Conservation (phyloP, 129 eudicot genomes). For the Ambrosia artemisiifolia region DNA sequence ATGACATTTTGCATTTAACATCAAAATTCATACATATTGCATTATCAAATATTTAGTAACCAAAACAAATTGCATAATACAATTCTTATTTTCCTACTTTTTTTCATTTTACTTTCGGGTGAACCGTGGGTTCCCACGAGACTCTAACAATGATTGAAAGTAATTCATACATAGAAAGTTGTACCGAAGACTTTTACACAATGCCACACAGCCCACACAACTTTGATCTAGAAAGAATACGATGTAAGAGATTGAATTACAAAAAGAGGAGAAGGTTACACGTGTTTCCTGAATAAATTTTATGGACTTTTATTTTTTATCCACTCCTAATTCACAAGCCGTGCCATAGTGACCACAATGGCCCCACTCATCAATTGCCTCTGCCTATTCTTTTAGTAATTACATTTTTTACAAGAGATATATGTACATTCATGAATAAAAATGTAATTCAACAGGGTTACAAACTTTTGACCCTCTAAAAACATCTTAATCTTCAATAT, state of each 20-base stretch:
- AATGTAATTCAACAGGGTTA: conserved; percentile 23
- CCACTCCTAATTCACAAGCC: conserved; percentile 18
- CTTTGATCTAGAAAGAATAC: conserved; percentile 14
- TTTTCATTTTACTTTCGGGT: too few relatives aligned
- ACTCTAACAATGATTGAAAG: too few relatives aligned
- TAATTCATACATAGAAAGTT: too few relatives aligned
- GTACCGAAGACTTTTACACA: neutral
- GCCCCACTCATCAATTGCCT: conserved; percentile 15
- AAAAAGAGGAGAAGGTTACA: neutral
- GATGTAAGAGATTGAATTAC: conserved; percentile 10
- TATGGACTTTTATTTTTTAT: conserved; percentile 10
- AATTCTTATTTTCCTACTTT: too few relatives aligned
- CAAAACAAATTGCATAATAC: too few relatives aligned
- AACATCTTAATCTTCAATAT: neutral
- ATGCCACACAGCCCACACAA: conserved; percentile 19
- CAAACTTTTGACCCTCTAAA: conserved; percentile 17
- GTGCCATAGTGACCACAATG: conserved; percentile 20
- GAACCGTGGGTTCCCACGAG: too few relatives aligned
- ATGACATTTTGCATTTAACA: too few relatives aligned
- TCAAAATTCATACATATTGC: too few relatives aligned
- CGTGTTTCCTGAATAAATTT: neutral
- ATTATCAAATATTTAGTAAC: too few relatives aligned
- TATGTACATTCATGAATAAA: neutral
- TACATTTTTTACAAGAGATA: conserved; percentile 25
- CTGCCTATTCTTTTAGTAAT: conserved; percentile 5